Percentiles rank a stretch among this genome's conserved stretches.
Evolutionary conservation across 2,329 filamentous ascomycete species (phyloP).

Genomic region (Monosporascus sp.): DNA sequence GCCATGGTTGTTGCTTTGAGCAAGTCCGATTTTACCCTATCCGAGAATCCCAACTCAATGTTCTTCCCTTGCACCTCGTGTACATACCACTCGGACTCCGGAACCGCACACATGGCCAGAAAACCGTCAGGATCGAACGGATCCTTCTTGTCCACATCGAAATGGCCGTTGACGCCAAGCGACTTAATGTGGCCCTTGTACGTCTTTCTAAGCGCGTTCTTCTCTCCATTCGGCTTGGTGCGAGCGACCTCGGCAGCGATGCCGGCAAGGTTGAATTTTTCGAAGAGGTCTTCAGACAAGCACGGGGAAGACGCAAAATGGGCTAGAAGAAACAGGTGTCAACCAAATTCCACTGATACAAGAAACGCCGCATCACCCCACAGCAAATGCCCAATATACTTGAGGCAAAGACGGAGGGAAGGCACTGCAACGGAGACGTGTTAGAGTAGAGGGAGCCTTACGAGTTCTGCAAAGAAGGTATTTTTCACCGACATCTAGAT

Average conservation of each 20-base stretch:
- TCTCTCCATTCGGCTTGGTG: constrained; percentile 59
- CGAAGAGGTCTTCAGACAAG: constrained; percentile 53
- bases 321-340: constrained; percentile 41
- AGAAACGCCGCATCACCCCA: constrained; percentile 5
- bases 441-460: constrained; percentile 51
- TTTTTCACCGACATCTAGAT: constrained; percentile 61
- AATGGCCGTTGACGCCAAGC: constrained; percentile 56
- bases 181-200: constrained; percentile 66
- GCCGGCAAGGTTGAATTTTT: constrained; percentile 49
- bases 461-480: constrained; percentile 62
- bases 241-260: constrained; percentile 59
- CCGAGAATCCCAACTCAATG: constrained; percentile 47
- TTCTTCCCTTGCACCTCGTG: constrained; percentile 50
- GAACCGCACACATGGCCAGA: constrained; percentile 43
- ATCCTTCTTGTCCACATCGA: constrained; percentile 54
- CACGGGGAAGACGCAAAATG: constrained; percentile 43
- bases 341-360: constrained; percentile 27
- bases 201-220: constrained; percentile 62
- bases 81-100: constrained; percentile 53
- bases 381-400: constrained; percentile 16
- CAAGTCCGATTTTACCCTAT: constrained; percentile 38
- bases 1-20: constrained; percentile 51
- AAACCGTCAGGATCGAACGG: constrained; percentile 47
- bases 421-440: constrained; percentile 25
- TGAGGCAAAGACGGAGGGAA: constrained; percentile 7